Evolutionary conservation across 106 monocot genomes (phyloP), one percentile per base, ranked within the genome.

Genomic region (Dioscorea alata): DNA sequence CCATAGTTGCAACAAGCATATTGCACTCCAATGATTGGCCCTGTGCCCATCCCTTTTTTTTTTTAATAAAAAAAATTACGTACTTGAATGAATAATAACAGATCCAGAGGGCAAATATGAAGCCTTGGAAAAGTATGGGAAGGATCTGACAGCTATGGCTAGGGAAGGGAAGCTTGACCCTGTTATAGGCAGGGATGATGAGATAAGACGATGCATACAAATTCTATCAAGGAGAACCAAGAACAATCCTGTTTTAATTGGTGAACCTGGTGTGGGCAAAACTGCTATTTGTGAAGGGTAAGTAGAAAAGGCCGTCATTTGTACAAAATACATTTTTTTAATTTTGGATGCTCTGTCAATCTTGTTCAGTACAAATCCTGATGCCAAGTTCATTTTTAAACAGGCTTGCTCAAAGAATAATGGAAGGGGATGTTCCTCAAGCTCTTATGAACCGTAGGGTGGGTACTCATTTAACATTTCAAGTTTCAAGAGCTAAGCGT

Each of bases 241-340:
- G 69, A 99, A 99, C 67, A 99, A 99, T 68, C 99, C 99, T 63
- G 99, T 99, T 48, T 73, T 99, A 69, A 99, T 99, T 74, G 99
- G 99, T 73, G 99, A 99, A 78, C 99, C 99, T 79, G 99, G 99
- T 82, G 99, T 99, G 68, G 99, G 99, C 4, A 93, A 93, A 76
- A 99, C 99, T 69, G 99, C 99, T 33, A 99, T 99, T 75, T 89
- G 93, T 67, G 99, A 99, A 84, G 99, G 99, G 99, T 99, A 74
- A 73, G 82, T 50, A n/a, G 48, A 42, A 53, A 61, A 33, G 16
- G 50, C 10, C 23, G 1, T 54, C 54, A 54, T 8, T 54, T 54
- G 42, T 42, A 42, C 42, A 8, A 42, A 42, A 10, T 42, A 42
- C 42, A 42, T 42, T 42, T 6, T 42, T 42, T 42, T 13, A 54